These are phyloP conservation scores for Asterella californica DNA, from an alignment of 225 moss, liverwort and hornwort species.

Conservation along the genomic window DNA sequence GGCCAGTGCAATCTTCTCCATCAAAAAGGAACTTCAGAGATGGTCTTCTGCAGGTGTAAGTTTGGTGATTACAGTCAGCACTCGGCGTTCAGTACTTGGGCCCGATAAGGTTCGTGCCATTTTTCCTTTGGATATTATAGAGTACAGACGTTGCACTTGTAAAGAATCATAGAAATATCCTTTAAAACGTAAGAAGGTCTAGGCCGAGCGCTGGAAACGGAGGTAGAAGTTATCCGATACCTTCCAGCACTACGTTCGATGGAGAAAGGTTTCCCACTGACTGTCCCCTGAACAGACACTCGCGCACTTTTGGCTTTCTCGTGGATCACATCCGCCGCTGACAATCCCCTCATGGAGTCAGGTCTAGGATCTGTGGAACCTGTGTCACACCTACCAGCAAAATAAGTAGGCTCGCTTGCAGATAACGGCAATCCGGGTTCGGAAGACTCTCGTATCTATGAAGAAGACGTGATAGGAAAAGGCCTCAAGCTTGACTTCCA, in stretches of 20 bases:
- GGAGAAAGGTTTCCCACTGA: constrained; percentile 66
- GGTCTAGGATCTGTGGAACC: constrained; percentile 95
- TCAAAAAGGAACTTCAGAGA: constrained; percentile 61
- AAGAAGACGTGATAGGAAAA: no score
- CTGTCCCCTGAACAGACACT: constrained; percentile 76
- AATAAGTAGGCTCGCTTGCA: background rate
- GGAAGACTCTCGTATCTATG: no score
- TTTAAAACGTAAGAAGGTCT: background rate
- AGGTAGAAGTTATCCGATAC: constrained; percentile 30
- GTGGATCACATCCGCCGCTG: constrained; percentile 83
- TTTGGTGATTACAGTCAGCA: background rate
- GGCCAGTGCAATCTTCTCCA: constrained; percentile 86
- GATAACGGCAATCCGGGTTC: no score
- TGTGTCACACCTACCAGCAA: constrained; percentile 18
- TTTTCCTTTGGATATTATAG: background rate
- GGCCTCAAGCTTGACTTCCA: no score
- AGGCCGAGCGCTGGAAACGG: background rate
- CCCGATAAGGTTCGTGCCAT: background rate
- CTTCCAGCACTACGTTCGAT: constrained; percentile 89
- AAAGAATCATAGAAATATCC: background rate
- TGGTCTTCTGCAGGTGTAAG: constrained; percentile 49
- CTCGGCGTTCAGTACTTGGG: background rate
- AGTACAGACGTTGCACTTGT: background rate
- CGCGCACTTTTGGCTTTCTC: constrained; percentile 82
- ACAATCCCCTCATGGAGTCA: constrained; percentile 74